These are phyloP conservation scores for Colletotrichum sp. DNA, from an alignment of 2,329 filamentous ascomycete species.

Conservation along the genomic window DNA sequence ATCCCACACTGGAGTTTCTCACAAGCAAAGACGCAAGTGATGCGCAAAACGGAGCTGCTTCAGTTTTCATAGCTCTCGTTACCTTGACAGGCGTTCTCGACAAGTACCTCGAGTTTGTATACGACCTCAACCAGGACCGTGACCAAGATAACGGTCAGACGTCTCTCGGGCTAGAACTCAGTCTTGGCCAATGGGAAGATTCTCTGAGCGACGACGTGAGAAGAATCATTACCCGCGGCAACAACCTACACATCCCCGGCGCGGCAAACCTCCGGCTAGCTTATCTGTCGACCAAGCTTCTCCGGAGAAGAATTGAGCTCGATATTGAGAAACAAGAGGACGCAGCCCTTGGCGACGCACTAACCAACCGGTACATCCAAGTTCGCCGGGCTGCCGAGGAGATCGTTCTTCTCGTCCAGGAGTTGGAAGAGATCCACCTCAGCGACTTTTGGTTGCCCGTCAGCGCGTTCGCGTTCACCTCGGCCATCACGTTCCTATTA, in stretches of 20 bases:
- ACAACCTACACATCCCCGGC: constrained; percentile 43
- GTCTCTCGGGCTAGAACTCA: constrained; percentile 38
- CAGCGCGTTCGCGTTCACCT: constrained; percentile 50
- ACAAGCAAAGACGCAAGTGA: neutral
- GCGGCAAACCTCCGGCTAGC: constrained; percentile 56
- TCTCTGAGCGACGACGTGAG: constrained; percentile 41
- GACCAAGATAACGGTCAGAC: constrained; percentile 14
- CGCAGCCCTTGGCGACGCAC: neutral
- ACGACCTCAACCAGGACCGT: constrained; percentile 16
- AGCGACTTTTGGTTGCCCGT: constrained; percentile 56
- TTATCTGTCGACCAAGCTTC: constrained; percentile 52
- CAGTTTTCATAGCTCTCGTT: constrained; percentile 19
- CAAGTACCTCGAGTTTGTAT: constrained; percentile 24
- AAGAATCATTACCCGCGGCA: constrained; percentile 46
- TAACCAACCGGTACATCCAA: constrained; percentile 36
- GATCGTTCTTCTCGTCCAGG: constrained; percentile 51
- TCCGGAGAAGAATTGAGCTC: constrained; percentile 51
- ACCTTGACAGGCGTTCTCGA: constrained; percentile 11
- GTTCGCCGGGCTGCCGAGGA: constrained; percentile 52
- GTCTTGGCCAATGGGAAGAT: constrained; percentile 49
- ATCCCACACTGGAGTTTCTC: constrained; percentile 40
- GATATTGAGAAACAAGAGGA: constrained; percentile 39
- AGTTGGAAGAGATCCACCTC: constrained; percentile 46
- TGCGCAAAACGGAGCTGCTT: neutral
- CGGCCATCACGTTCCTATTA: constrained; percentile 54